Conservation (phyloP, 192 early-diverging fungal genomes). For the Coemansia sp. region DNA sequence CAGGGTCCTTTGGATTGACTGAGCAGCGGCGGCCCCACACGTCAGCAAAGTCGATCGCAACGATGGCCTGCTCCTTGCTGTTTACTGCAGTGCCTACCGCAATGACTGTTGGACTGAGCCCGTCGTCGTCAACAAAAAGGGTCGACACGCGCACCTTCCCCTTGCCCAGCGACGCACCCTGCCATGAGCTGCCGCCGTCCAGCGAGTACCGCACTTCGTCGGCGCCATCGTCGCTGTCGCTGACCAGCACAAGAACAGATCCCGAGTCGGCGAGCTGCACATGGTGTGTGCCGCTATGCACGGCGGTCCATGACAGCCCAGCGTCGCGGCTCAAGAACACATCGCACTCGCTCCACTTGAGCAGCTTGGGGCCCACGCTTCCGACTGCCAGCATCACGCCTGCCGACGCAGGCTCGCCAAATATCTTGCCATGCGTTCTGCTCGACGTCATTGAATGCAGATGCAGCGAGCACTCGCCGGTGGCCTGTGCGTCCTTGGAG, state of each 20-base stretch:
- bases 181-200: slow-evolving; percentile 78
- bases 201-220: slow-evolving; percentile 70
- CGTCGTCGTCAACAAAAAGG: slow-evolving; percentile 79
- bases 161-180: slow-evolving; percentile 45
- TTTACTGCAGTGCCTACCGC: slow-evolving; percentile 53
- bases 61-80: slow-evolving; percentile 36
- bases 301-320: slow-evolving; percentile 73
- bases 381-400: slow-evolving; percentile 93
- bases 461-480: slow-evolving; percentile 75
- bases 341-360: slow-evolving; percentile 73
- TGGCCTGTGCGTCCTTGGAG: slow-evolving; percentile 37
- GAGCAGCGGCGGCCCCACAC: slow-evolving; percentile 67
- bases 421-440: slow-evolving; percentile 69
- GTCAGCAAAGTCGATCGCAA: slow-evolving; percentile 72
- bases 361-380: slow-evolving; percentile 71
- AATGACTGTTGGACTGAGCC: slow-evolving; percentile 72
- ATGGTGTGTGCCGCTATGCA: slow-evolving; percentile 70
- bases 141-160: slow-evolving; percentile 59
- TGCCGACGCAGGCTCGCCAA: slow-evolving; percentile 69
- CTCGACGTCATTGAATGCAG: slow-evolving; percentile 79
- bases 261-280: slow-evolving; percentile 88
- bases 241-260: slow-evolving; percentile 69
- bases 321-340: slow-evolving; percentile 86
- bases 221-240: slow-evolving; percentile 55
- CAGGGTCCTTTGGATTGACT: slow-evolving; percentile 58